Evolutionary conservation across 1,139 yeast genomes (phyloP).

Genomic region (Saccharomyces uvarum): DNA sequence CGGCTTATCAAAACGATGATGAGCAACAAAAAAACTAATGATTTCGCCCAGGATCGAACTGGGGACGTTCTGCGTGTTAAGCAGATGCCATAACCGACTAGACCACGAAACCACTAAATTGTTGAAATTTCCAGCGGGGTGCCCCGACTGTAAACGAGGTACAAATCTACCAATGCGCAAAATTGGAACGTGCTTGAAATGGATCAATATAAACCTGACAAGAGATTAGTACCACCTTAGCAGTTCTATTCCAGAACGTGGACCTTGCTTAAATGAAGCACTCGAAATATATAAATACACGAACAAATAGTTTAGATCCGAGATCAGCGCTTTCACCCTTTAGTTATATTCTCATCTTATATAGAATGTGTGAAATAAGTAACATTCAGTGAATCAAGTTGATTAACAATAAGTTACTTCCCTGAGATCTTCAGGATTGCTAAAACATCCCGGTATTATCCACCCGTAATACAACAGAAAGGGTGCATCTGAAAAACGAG

Average conservation of each 20-base stretch:
- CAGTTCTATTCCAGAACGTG: background rate
- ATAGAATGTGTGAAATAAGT: background rate
- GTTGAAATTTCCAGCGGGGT: too few species aligned
- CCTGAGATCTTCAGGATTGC: background rate
- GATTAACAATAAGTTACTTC: background rate
- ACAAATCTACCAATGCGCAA: background rate
- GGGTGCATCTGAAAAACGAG: background rate
- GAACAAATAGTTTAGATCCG: background rate
- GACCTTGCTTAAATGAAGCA: background rate
- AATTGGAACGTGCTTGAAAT: too few species aligned
- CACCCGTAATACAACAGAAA: background rate
- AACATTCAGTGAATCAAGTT: background rate
- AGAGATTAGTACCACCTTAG: background rate
- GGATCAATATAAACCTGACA: background rate
- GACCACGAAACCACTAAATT: conserved; percentile 65
- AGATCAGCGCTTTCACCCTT: background rate
- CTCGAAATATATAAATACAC: background rate
- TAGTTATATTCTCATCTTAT: background rate
- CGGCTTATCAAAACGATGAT: background rate
- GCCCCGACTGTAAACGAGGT: too few species aligned
- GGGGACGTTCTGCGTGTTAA: conserved; percentile 99
- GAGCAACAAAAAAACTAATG: conserved; percentile 34
- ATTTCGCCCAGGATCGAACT: conserved; percentile 99
- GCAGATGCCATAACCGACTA: conserved; percentile 99
- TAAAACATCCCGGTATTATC: background rate